Conservation (phyloP, 768 basidiomycete species). For the Hygrocybe punicea region DNA sequence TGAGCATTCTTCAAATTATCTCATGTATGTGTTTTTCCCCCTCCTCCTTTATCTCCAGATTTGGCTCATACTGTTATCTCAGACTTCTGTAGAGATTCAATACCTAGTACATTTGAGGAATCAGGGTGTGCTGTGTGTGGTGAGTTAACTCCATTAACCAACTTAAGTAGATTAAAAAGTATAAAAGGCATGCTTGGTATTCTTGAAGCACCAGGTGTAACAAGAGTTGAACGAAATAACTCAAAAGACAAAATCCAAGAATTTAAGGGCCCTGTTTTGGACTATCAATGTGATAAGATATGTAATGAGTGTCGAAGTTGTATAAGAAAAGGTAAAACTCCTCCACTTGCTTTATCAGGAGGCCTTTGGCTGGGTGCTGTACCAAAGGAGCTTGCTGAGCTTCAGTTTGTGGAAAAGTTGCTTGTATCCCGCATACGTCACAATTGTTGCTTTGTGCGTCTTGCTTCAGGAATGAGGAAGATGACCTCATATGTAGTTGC, state of each 20-base stretch:
- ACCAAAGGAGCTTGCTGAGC: slow-evolving; percentile 19
- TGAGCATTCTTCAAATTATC: slow-evolving; percentile 15
- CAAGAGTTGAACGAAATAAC: slow-evolving; percentile 4
- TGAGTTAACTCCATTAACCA: slow-evolving; percentile 6
- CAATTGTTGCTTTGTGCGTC: slow-evolving; percentile 27
- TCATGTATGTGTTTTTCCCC: slow-evolving; percentile 7
- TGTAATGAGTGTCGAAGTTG: slow-evolving; percentile 7
- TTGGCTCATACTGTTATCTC: not conserved
- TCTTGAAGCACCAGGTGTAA: slow-evolving; percentile 6
- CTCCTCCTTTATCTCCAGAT: not conserved
- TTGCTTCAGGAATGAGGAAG: slow-evolving; percentile 18
- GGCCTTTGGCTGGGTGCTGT: slow-evolving; percentile 34
- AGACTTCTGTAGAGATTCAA: slow-evolving; percentile 4
- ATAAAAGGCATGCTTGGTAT: slow-evolving; percentile 3
- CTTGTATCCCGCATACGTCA: slow-evolving; percentile 20
- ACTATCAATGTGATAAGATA: slow-evolving; percentile 4
- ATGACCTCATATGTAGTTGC: slow-evolving; percentile 12
- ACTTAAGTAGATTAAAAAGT: slow-evolving; percentile 8
- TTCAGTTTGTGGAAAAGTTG: slow-evolving; percentile 28
- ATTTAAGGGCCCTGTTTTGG: slow-evolving; percentile 18
- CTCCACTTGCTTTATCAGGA: slow-evolving; percentile 23
- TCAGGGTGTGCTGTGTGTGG: slow-evolving; percentile 34
- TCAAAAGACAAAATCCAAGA: slow-evolving; percentile 7
- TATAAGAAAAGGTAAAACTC: slow-evolving; percentile 5
- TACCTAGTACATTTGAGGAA: slow-evolving; percentile 18